A percentile compares a stretch with the other conserved stretches of the same genome.
phyloP scores from a whole-genome alignment of 2,329 filamentous ascomycete genomes.

The Fusarium chaquense region DNA sequence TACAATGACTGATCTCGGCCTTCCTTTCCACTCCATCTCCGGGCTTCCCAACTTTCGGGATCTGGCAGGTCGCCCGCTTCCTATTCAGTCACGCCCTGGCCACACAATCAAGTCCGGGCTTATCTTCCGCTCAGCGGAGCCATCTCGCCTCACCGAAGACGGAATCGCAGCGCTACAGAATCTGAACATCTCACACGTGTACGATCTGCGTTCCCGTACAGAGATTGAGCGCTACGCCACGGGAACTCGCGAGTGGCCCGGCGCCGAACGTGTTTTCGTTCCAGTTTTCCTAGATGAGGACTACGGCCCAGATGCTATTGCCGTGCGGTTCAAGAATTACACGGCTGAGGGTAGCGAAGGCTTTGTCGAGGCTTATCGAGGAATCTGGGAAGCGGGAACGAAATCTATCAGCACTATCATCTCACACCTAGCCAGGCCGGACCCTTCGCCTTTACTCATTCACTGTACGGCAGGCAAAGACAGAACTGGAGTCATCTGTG shows the following conservation, averaged over 20 bases:
- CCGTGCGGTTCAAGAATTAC: constrained; percentile 71
- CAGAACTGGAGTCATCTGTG: constrained; percentile 77
- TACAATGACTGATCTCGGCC: constrained; percentile 46
- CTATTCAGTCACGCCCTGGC: constrained; percentile 61
- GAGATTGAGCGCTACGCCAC: constrained; percentile 65
- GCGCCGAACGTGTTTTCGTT: constrained; percentile 63
- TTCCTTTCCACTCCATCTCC: constrained; percentile 64
- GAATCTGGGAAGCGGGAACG: constrained; percentile 68
- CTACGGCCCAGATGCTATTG: constrained; percentile 72
- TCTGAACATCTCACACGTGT: constrained; percentile 73
- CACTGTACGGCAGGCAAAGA: constrained; percentile 86
- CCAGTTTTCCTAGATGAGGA: constrained; percentile 74
- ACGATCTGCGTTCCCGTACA: constrained; percentile 73
- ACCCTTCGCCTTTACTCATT: constrained; percentile 67
- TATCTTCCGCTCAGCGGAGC: constrained; percentile 78
- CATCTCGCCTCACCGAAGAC: constrained; percentile 65
- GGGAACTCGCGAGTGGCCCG: constrained; percentile 54
- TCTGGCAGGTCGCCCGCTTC: constrained; percentile 69
- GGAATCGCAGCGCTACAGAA: constrained; percentile 64
- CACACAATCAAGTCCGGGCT: constrained; percentile 67
- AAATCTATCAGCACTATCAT: constrained; percentile 66
- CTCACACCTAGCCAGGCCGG: constrained; percentile 62
- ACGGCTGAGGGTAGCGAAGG: constrained; percentile 66
- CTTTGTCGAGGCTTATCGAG: constrained; percentile 72
- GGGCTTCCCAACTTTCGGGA: constrained; percentile 78